Evolutionary conservation across 768 basidiomycete species (phyloP).

Genomic region (Punctularia strigosozonata): DNA sequence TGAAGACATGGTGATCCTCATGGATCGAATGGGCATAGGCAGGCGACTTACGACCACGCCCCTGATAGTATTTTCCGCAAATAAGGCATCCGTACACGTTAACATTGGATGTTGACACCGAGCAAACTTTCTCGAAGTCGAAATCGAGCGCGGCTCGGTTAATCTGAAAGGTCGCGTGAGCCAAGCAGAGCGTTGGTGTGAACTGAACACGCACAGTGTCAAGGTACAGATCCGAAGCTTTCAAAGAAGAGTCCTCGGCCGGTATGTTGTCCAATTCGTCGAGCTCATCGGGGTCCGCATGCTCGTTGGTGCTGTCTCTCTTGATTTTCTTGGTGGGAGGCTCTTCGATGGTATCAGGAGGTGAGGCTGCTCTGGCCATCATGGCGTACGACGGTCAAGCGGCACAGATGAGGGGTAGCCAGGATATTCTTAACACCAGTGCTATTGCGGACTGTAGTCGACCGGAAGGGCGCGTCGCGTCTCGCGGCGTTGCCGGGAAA

Average conservation of each 20-base stretch:
- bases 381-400: too few species aligned
- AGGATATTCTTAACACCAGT: too few species aligned
- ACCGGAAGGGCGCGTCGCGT: too few species aligned
- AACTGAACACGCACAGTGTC: conserved; percentile 61
- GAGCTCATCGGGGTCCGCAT: conserved; percentile 9
- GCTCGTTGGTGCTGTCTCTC: not conserved
- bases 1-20: conserved; percentile 97
- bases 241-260: conserved; percentile 16
- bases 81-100: conserved; percentile 97
- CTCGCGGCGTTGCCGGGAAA: too few species aligned
- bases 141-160: conserved; percentile 88
- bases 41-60: conserved; percentile 84
- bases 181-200: conserved; percentile 3
- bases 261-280: conserved; percentile 16
- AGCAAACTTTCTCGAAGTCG: conserved; percentile 98
- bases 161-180: conserved; percentile 39
- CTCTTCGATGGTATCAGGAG: too few species aligned
- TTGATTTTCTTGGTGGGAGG: conserved; percentile 12
- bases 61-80: conserved; percentile 98
- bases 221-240: conserved; percentile 81
- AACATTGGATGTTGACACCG: conserved; percentile 91
- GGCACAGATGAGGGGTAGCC: too few species aligned
- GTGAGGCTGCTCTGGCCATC: too few species aligned
- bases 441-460: too few species aligned
- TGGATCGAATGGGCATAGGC: conserved; percentile 97